phyloP scores from a whole-genome alignment of 2,329 filamentous ascomycete genomes.

The Xylaria sp. region DNA sequence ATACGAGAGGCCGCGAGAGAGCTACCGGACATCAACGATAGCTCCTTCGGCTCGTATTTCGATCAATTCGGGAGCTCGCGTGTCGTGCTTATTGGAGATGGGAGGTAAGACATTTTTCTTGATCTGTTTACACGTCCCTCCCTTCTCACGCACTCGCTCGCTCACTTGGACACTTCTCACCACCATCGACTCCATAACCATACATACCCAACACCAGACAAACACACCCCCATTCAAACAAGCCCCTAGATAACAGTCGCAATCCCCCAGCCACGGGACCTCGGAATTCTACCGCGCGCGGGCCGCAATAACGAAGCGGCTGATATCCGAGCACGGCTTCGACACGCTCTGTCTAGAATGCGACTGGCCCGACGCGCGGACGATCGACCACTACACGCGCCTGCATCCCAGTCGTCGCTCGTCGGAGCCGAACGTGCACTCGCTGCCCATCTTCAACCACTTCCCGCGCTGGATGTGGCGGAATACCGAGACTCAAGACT shows the following conservation, averaged over 20 bases:
- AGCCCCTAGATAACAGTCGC: not conserved
- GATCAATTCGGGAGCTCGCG: conserved; percentile 53
- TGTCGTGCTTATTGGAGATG: conserved; percentile 58
- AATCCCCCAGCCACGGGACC: conserved; percentile 56
- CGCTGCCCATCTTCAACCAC: conserved; percentile 56
- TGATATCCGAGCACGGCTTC: conserved; percentile 61
- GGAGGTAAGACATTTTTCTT: conserved; percentile 44
- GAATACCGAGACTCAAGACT: conserved; percentile 61
- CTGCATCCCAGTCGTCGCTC: conserved; percentile 49
- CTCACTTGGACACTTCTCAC: not conserved
- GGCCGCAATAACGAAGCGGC: conserved; percentile 60
- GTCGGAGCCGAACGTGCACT: conserved; percentile 38
- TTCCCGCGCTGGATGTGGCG: conserved; percentile 68
- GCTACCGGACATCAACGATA: conserved; percentile 36
- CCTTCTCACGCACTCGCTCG: not conserved
- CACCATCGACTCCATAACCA: not conserved
- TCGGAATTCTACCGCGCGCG: conserved; percentile 65
- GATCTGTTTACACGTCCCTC: not conserved
- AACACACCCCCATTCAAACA: not conserved
- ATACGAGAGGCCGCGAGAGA: not conserved
- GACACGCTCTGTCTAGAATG: conserved; percentile 62
- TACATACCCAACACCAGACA: not conserved
- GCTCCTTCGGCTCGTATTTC: conserved; percentile 53
- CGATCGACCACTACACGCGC: conserved; percentile 61
- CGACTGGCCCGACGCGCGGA: conserved; percentile 65